Evolutionary conservation across 2,329 filamentous ascomycete genomes (phyloP).

Genomic region (Stachybotrys echinatus): DNA sequence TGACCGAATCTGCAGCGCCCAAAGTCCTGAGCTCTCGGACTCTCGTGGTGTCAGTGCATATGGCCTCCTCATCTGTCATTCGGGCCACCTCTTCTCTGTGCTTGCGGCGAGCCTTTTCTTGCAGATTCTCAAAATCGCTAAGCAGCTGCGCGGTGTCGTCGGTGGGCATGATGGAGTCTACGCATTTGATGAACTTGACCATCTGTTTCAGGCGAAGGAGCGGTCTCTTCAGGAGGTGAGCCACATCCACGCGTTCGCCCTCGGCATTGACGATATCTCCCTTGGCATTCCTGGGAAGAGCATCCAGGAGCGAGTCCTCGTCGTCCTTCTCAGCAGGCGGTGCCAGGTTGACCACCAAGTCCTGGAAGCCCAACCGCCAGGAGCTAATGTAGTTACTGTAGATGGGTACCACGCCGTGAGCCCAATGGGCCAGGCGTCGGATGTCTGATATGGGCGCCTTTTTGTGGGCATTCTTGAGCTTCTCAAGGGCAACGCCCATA

Average conservation of each 20-base stretch:
- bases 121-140: conserved; percentile 61
- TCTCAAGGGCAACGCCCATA: conserved; percentile 88
- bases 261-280: conserved; percentile 66
- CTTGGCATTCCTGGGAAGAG: conserved; percentile 55
- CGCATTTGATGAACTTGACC: conserved; percentile 71
- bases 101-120: conserved; percentile 67
- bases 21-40: conserved; percentile 76
- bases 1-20: conserved; percentile 62
- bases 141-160: conserved; percentile 36
- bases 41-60: conserved; percentile 73
- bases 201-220: conserved; percentile 85
- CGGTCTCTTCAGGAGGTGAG: conserved; percentile 84
- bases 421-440: conserved; percentile 73
- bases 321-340: conserved; percentile 56
- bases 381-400: conserved; percentile 82
- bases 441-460: conserved; percentile 71
- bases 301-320: conserved; percentile 53
- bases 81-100: conserved; percentile 65
- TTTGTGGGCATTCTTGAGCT: conserved; percentile 73
- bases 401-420: conserved; percentile 67
- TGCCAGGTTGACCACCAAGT: conserved; percentile 88
- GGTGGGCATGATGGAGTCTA: conserved; percentile 50
- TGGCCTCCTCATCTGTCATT: conserved; percentile 76
- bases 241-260: conserved; percentile 89
- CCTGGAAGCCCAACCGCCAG: conserved; percentile 92